phyloP scores from a whole-genome alignment of 2,329 filamentous ascomycete genomes.

The Aureobasidium subglaciale region DNA sequence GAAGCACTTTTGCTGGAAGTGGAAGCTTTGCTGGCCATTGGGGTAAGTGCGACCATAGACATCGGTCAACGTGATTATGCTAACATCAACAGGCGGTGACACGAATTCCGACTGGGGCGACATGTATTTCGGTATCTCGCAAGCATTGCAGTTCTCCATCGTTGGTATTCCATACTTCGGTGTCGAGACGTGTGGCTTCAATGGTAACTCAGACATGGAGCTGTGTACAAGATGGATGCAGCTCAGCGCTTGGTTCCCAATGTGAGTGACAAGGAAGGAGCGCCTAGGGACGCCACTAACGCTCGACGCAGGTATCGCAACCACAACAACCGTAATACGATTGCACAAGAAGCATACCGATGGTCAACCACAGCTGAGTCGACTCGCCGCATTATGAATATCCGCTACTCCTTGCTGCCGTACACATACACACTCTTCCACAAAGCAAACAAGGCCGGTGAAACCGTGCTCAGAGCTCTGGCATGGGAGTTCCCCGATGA shows the following conservation, averaged over 20 bases:
- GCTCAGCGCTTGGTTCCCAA: constrained; percentile 23
- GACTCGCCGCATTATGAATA: constrained; percentile 24
- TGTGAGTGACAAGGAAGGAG: background rate
- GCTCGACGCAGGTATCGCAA: constrained; percentile 19
- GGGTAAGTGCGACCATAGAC: background rate
- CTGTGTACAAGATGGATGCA: constrained; percentile 22
- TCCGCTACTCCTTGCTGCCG: constrained; percentile 23
- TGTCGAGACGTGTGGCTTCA: constrained; percentile 23
- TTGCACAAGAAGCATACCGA: constrained; percentile 24
- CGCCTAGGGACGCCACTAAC: background rate
- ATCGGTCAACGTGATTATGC: background rate
- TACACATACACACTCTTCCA: constrained; percentile 27
- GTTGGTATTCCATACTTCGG: constrained; percentile 23
- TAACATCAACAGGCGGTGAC: constrained; percentile 16
- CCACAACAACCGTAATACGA: constrained; percentile 24
- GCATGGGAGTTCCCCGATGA: constrained; percentile 25
- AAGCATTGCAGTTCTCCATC: constrained; percentile 21
- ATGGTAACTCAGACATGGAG: constrained; percentile 21
- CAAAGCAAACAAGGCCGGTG: constrained; percentile 20
- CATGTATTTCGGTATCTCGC: constrained; percentile 23
- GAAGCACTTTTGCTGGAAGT: constrained; percentile 19
- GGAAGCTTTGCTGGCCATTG: constrained; percentile 18
- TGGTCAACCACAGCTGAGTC: constrained; percentile 24
- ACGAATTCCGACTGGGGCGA: constrained; percentile 17
- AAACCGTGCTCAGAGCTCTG: constrained; percentile 23